Evolutionary conservation across 768 basidiomycete genomes (phyloP), one percentile per base, ranked within the genome.

Genomic region (Podaxis pistillaris): DNA sequence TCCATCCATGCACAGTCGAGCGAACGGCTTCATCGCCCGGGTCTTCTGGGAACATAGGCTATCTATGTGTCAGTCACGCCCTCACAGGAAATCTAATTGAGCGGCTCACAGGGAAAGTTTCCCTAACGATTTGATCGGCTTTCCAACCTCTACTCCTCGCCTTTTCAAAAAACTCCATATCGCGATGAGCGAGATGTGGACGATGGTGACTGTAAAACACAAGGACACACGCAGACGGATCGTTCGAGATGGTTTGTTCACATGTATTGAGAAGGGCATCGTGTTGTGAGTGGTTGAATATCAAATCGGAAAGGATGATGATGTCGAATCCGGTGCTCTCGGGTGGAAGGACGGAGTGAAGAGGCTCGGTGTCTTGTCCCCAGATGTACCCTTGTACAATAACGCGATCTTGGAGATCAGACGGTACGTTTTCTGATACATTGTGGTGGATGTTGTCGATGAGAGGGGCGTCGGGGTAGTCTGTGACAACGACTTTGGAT

Each of bases 231-330:
- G 62, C 44, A 4, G 65, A 37, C 8, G 61, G 22, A 13, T 58
- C 15, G 0, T 58, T 46, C 11, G 70, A 69, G 8, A 83, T 67
- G 65, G 73, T 78, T 17, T 71, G 69, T 61, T 89, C 86, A 67
- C 93, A 94, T 0, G 93, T 88, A 24, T 79, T 79, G 6, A 97
- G 80, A 19, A 98, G 78, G 0, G 92, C 91, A 33, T 88, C 86
- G 70, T 98, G 95, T 89, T 96, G 93, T 1, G 94, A 94, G 68
- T 96, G 95, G 68, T 96, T 97, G 75, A 96, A 97, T 37, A 98
- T 85, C 37, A 98, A 85, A 75, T 98, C 96, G 1, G 94, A 96
- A 60, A 98, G 79, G 64, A 98, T 87, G 58, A 98, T 82, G 22
- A 96, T 69, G 68, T 96, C 87, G 68, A 93, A 98, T 33, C 76